Percentiles rank a stretch among this genome's conserved stretches.
Conservation (phyloP, 305 asterid genomes). For the Fraxinus ornus region DNA sequence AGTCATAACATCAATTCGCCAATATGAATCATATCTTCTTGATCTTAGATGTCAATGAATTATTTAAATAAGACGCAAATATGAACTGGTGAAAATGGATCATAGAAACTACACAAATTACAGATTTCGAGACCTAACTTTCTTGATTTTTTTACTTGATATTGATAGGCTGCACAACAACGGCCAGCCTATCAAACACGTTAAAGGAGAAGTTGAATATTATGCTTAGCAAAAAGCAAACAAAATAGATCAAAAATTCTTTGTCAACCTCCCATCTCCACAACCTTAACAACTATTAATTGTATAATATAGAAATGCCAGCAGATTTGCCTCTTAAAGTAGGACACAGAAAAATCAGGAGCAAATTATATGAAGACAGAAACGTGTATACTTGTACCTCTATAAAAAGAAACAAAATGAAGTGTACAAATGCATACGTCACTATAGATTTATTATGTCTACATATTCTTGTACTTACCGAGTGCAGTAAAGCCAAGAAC, state of each 20-base stretch:
- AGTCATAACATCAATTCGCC: conserved; percentile 2
- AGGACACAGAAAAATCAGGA: not conserved
- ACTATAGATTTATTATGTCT: conserved; percentile 9
- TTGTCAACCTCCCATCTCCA: not conserved
- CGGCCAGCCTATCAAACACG: not conserved
- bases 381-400: not conserved
- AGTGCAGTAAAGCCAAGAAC: conserved; percentile 67
- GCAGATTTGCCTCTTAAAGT: conserved; percentile 6
- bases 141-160: not conserved
- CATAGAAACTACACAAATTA: not conserved
- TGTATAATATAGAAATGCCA: not conserved
- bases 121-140: conserved; percentile 2
- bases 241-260: not conserved
- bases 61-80: not conserved
- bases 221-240: not conserved
- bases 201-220: not conserved
- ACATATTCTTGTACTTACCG: conserved; percentile 50
- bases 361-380: not conserved
- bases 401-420: not conserved
- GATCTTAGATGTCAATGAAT: conserved; percentile 6
- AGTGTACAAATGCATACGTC: conserved; percentile 7
- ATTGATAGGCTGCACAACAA: not conserved
- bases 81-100: not conserved
- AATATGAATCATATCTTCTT: conserved; percentile 1
- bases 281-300: not conserved